phyloP scores from a whole-genome alignment of 2,329 filamentous ascomycete species.

The Talaromyces sp. region DNA sequence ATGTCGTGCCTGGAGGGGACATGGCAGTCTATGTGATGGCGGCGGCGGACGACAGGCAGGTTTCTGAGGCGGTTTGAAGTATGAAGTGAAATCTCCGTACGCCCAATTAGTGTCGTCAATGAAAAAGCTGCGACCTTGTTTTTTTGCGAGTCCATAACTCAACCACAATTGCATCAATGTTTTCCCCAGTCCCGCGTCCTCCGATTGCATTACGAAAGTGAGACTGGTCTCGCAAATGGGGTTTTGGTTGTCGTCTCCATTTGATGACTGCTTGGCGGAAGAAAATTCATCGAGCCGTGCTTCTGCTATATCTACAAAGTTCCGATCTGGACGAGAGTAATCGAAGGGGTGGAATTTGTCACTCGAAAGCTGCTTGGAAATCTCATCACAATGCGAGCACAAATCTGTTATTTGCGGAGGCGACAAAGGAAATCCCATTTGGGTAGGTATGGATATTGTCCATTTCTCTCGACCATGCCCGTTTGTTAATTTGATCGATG shows the following conservation, averaged over 20 bases:
- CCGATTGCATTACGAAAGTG: slow-evolving; percentile 70
- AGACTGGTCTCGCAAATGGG: slow-evolving; percentile 63
- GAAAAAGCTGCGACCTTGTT: slow-evolving; percentile 73
- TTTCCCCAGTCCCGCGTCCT: slow-evolving; percentile 70
- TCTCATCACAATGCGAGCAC: slow-evolving; percentile 61
- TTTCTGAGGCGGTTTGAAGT: slow-evolving; percentile 63
- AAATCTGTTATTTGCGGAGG: slow-evolving; percentile 64
- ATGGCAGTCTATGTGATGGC: slow-evolving; percentile 71
- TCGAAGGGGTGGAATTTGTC: slow-evolving; percentile 40
- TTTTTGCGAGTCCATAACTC: slow-evolving; percentile 71
- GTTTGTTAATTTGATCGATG: slow-evolving; percentile 49
- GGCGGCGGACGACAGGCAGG: slow-evolving; percentile 66
- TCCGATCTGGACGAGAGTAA: slow-evolving; percentile 60
- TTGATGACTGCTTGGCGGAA: slow-evolving; percentile 34
- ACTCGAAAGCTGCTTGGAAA: slow-evolving; percentile 54
- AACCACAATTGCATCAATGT: slow-evolving; percentile 77
- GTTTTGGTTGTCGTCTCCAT: not conserved
- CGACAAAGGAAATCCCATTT: slow-evolving; percentile 60
- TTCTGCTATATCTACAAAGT: slow-evolving; percentile 70
- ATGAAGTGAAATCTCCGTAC: slow-evolving; percentile 68
- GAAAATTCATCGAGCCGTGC: slow-evolving; percentile 61
- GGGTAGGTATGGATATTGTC: slow-evolving; percentile 73
- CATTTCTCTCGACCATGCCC: slow-evolving; percentile 59
- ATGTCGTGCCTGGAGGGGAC: slow-evolving; percentile 69
- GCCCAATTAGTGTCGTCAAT: slow-evolving; percentile 79